Evolutionary conservation across 2,329 filamentous ascomycete species (phyloP), one percentile per base, ranked within the genome.

Genomic region (Chalara sp.): DNA sequence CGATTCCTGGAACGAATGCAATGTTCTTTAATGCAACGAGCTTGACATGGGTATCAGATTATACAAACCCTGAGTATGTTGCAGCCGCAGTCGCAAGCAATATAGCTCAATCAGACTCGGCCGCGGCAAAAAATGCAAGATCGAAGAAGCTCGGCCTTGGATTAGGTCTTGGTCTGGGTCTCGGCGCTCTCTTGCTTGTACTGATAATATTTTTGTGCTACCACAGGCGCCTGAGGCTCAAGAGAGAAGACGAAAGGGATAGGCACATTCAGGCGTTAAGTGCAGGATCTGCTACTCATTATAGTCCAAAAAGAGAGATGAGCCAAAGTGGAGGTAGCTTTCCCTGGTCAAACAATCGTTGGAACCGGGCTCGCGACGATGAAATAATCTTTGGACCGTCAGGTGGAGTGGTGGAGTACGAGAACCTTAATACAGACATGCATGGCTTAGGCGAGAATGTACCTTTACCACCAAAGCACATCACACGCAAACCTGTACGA

Each of bases 21-120:
- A 76, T 77, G 58, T 76, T 85, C 46, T 79, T 81, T 65, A 86
- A 87, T 59, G 70, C 76, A 3, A 81, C 79, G 1, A 83, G 81
- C 6, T 75, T 74, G 54, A 66, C 68, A 7, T 86, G 82, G 82
- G 61, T 75, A 2, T 68, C 73, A 2, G 72, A 74, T 4, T 87
- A 86, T 57, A 70, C 68, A 2, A 76, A 78, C 39, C 76, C 75
- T 5, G 51, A 56, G 6, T 58, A 60, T 49, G 46, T 56, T 6
- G 53, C 61, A 32, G 55, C 58, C 4, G 50, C 55, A 33, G 49
- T 55, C 6, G 50, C 50, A 7, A 56, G 53, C 6, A 21, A 21
- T 21, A 53, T 52, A 6, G 30, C 61, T 6, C 56, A 53, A 5
- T 53, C 57, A 5, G 60, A 66, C 13, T 66, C 67, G 6, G 58